Evolutionary conservation across 495 filamentous ascomycete species (phyloP).

Genomic region (Podospora appendiculata): DNA sequence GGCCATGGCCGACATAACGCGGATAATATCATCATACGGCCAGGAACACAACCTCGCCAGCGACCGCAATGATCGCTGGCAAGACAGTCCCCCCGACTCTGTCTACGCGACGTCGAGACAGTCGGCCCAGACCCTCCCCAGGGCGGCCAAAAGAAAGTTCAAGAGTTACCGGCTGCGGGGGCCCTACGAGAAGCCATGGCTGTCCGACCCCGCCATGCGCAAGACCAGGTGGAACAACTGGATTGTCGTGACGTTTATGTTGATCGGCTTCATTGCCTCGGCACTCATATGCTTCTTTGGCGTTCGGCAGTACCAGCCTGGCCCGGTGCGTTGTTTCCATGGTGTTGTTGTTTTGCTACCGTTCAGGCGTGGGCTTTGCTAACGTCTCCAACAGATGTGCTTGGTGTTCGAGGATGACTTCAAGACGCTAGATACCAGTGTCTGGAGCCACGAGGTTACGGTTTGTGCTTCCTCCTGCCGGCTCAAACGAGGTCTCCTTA

Average conservation of each 20-base stretch:
- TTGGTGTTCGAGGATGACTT: constrained; percentile 34
- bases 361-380: background rate
- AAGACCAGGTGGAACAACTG: constrained; percentile 22
- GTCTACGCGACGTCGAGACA: constrained; percentile 1
- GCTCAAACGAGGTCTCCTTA: background rate
- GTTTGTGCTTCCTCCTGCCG: background rate
- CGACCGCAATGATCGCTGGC: background rate
- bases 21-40: constrained; percentile 1
- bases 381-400: constrained; percentile 3
- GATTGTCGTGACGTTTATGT: constrained; percentile 27
- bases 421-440: constrained; percentile 21
- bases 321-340: background rate
- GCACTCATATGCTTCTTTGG: constrained; percentile 21
- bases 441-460: constrained; percentile 29
- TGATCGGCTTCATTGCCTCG: constrained; percentile 20
- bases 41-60: background rate
- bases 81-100: constrained; percentile 1
- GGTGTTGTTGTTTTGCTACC: no score
- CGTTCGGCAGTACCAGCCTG: constrained; percentile 6
- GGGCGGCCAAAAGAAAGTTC: constrained; percentile 14
- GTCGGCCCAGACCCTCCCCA: background rate
- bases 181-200: constrained; percentile 33
- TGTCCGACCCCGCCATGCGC: constrained; percentile 17
- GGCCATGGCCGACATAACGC: constrained; percentile 2
- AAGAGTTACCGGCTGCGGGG: constrained; percentile 27